Conservation (phyloP, 2,329 filamentous ascomycete species). For the Aspergillus transmontanensis region DNA sequence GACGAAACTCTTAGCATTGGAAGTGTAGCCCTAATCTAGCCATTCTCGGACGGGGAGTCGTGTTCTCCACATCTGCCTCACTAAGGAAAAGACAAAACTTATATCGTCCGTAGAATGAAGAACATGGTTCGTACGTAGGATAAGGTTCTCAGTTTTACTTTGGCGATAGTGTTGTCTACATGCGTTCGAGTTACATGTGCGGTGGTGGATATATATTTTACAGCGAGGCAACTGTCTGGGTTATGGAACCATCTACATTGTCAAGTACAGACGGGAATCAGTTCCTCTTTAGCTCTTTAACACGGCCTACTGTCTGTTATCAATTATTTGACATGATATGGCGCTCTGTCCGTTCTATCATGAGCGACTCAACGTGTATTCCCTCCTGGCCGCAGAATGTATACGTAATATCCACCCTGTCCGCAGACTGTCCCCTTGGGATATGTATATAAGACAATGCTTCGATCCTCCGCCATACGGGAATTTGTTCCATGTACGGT, state of each 20-base stretch:
- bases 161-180: too few species aligned
- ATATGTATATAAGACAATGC: conserved; percentile 28
- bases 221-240: too few species aligned
- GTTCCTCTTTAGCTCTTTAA: neutral
- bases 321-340: neutral
- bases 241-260: neutral
- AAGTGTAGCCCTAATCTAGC: too few species aligned
- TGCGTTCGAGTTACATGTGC: too few species aligned
- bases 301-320: neutral
- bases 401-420: conserved; percentile 34
- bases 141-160: too few species aligned
- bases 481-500: conserved; percentile 31
- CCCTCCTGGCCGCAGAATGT: conserved; percentile 32
- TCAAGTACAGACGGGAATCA: neutral
- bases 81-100: too few species aligned
- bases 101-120: too few species aligned
- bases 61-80: too few species aligned
- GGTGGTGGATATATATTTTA: too few species aligned
- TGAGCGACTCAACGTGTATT: conserved; percentile 15
- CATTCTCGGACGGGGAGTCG: too few species aligned
- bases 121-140: too few species aligned
- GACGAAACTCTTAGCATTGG: too few species aligned
- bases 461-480: conserved; percentile 33
- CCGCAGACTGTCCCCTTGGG: conserved; percentile 16
- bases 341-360: neutral